These are phyloP conservation scores for Tylopilus sp. DNA, from an alignment of 768 basidiomycete genomes.

Conservation along the genomic window DNA sequence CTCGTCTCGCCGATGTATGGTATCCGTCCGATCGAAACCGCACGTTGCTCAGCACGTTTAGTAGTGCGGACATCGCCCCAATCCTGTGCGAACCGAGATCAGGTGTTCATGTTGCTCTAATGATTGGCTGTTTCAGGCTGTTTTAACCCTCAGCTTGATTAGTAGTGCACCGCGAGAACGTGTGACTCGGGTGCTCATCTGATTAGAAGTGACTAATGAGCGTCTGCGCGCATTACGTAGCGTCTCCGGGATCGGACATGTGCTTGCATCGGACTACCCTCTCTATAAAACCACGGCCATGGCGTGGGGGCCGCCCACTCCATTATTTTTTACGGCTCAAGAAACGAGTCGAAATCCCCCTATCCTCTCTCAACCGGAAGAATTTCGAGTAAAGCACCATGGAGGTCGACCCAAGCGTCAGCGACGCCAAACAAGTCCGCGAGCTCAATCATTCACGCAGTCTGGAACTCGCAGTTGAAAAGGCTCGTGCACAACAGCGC, in stretches of 20 bases:
- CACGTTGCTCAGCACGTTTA: conserved; percentile 12
- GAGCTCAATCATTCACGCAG: conserved; percentile 10
- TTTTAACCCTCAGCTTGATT: conserved; percentile 13
- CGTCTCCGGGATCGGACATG: background rate
- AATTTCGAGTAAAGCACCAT: conserved; percentile 4
- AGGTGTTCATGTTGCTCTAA: background rate
- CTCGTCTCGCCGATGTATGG: background rate
- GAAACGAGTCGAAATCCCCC: background rate
- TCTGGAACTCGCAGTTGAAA: conserved; percentile 10
- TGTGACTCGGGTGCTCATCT: background rate
- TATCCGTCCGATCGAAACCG: background rate
- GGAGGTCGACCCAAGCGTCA: conserved; percentile 5
- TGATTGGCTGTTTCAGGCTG: background rate
- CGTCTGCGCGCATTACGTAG: background rate
- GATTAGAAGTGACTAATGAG: background rate
- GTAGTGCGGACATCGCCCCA: conserved; percentile 6
- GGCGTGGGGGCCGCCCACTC: background rate
- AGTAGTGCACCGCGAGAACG: conserved; percentile 15
- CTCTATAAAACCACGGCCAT: conserved; percentile 19
- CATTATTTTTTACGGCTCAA: conserved; percentile 1
- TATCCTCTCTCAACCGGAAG: conserved; percentile 2
- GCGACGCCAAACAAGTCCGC: conserved; percentile 12
- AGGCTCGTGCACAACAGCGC: conserved; percentile 2
- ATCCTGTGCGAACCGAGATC: background rate
- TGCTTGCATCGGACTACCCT: background rate